Base-by-base conservation (phyloP, 495 filamentous ascomycete genomes). In the Penicilliopsis zonata region DNA sequence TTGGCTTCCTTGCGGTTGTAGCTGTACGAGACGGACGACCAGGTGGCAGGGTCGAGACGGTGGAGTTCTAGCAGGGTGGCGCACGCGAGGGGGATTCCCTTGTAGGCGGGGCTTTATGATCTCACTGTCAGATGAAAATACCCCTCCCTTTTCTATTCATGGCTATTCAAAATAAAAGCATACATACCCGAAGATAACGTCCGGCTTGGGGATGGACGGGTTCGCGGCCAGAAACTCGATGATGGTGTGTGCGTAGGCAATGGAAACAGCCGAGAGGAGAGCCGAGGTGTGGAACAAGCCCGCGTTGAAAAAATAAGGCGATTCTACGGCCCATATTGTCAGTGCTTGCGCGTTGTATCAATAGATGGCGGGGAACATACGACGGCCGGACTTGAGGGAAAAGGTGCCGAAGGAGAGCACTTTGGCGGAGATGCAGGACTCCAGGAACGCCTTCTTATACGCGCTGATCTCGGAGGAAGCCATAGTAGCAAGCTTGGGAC, bases 261-360 rank as follows among this genome's bases (percentile, higher is more conserved):
- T 63, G 34, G 76, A 69, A 38, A 90, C 74, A 37, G 82, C 72
- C 35, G 68, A 65, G 36, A 90, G 72, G 13, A 93, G 71, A 37
- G 74, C 61, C 16, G 75, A 80, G 14, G 71, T 73, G 63, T 86
- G 79, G 63, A 95, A 86, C 43, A 79, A 71, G 19, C 84, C 85
- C 12, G 86, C 83, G 57, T 90, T 92, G 78, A 96, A 93, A 72
- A 98, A 95, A 73, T 96, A 95, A n/a, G 90, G 87, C 5, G 86
- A 94, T 47, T 76, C 70, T n/a, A n/a, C n/a, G n/a, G n/a, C n/a
- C n/a, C n/a, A n/a, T n/a, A n/a, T n/a, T n/a, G n/a, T n/a, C n/a
- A n/a, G n/a, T n/a, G n/a, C n/a, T n/a, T n/a, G n/a, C n/a, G n/a
- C n/a, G n/a, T n/a, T n/a, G n/a, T n/a, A n/a, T n/a, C n/a, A n/a